A percentile compares a stretch with the other conserved stretches of the same genome.
These are phyloP conservation scores for Helminthosporium solani DNA, from an alignment of 2,329 filamentous ascomycete genomes.

Conservation along the genomic window DNA sequence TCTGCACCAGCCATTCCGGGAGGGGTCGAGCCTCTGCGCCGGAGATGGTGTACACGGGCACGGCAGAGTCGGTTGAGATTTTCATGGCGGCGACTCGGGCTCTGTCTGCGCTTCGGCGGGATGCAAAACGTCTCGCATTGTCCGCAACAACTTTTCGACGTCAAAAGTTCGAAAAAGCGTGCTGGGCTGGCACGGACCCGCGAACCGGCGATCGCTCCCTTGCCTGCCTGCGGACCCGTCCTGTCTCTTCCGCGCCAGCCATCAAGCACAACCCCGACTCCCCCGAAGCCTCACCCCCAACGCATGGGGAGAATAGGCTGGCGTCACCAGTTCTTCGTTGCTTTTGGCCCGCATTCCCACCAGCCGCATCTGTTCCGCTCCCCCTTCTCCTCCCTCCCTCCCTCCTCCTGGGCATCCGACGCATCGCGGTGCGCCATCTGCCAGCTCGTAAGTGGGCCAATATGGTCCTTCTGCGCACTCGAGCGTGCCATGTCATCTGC, in stretches of 20 bases:
- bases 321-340: not conserved
- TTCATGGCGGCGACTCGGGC: constrained; percentile 61
- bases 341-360: not conserved
- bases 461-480: constrained; percentile 28
- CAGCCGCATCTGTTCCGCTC: not conserved
- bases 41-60: constrained; percentile 92
- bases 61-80: constrained; percentile 75
- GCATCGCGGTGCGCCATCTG: constrained; percentile 9
- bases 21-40: constrained; percentile 84
- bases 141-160: no score
- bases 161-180: not conserved
- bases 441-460: constrained; percentile 25
- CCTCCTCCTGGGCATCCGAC: constrained; percentile 1
- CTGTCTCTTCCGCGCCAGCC: constrained; percentile 3
- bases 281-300: no score
- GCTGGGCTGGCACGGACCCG: constrained; percentile 6
- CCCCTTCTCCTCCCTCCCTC: not conserved
- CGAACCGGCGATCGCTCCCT: not conserved
- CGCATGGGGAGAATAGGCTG: constrained; percentile 5
- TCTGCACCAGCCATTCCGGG: constrained; percentile 91
- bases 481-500: constrained; percentile 25
- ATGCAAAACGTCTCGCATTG: no score
- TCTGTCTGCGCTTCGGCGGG: not conserved
- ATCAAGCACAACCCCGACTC: not conserved
- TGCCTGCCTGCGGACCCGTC: not conserved